A percentile compares a stretch with the other conserved stretches of the same genome.
Conservation (phyloP, 768 basidiomycete species). For the Guyanaporus albipodus region DNA sequence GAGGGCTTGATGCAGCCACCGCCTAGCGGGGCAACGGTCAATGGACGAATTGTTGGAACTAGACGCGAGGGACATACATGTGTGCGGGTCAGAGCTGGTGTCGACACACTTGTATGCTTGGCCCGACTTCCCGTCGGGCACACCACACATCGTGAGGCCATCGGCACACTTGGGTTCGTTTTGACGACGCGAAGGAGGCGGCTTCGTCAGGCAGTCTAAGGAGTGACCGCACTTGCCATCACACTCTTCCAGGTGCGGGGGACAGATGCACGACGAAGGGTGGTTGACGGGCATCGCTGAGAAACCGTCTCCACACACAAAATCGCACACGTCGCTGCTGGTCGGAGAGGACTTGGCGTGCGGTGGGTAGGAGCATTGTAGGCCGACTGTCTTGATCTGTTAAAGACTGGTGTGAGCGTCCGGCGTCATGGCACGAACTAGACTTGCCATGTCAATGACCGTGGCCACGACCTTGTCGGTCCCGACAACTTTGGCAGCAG, state of each 20-base stretch:
- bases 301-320: conserved; percentile 29
- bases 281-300: conserved; percentile 13
- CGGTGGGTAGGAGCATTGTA: conserved; percentile 32
- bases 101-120: conserved; percentile 32
- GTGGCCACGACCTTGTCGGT: conserved; percentile 17
- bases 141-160: conserved; percentile 27
- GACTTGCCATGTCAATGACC: conserved; percentile 23
- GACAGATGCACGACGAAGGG: conserved; percentile 28
- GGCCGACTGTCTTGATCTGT: conserved; percentile 23
- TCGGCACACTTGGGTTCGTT: conserved; percentile 19
- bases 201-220: conserved; percentile 14
- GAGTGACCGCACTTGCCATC: conserved; percentile 30
- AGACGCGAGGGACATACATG: conserved; percentile 26
- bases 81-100: conserved; percentile 20
- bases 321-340: conserved; percentile 24
- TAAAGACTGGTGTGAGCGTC: neutral
- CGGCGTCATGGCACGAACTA: neutral
- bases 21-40: conserved; percentile 18
- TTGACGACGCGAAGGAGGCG: conserved; percentile 17
- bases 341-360: conserved; percentile 23
- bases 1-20: conserved; percentile 33
- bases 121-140: conserved; percentile 10
- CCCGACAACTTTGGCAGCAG: conserved; percentile 23
- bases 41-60: neutral
- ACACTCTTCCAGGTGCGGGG: conserved; percentile 24